These are phyloP conservation scores for Lyophyllum decastes DNA, from an alignment of 768 basidiomycete species.

Conservation along the genomic window DNA sequence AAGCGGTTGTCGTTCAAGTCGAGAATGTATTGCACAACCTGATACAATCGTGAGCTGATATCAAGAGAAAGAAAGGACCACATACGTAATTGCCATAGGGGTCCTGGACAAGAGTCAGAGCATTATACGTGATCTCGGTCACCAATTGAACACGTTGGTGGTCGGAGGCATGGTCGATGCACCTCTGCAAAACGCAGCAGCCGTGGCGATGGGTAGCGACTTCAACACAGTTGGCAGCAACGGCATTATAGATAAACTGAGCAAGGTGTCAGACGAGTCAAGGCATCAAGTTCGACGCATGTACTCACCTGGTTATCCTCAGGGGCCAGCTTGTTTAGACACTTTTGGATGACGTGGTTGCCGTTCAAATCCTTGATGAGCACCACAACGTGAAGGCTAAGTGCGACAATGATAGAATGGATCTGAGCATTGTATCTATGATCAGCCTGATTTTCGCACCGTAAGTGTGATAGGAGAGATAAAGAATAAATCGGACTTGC, in stretches of 20 bases:
- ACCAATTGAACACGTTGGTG: conserved; percentile 94
- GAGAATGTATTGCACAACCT: conserved; percentile 98
- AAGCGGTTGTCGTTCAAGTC: conserved; percentile 98
- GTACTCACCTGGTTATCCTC: conserved; percentile 90
- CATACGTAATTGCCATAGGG: conserved; percentile 91
- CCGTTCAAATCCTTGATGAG: conserved; percentile 99
- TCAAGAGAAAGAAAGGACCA: conserved; percentile 10
- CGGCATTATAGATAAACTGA: conserved; percentile 98
- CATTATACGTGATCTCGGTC: conserved; percentile 98
- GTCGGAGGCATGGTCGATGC: conserved; percentile 97
- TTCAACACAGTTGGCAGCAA: conserved; percentile 98
- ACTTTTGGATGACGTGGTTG: conserved; percentile 99
- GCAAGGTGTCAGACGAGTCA: neutral
- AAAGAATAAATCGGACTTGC: conserved; percentile 48
- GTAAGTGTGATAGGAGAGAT: conserved; percentile 53
- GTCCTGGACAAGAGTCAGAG: conserved; percentile 96
- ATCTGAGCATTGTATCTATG: conserved; percentile 87
- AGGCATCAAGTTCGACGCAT: neutral
- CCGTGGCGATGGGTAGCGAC: conserved; percentile 98
- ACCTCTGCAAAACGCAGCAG: conserved; percentile 97
- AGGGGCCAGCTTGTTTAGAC: conserved; percentile 94
- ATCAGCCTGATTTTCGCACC: conserved; percentile 63
- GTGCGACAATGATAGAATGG: conserved; percentile 92
- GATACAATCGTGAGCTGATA: conserved; percentile 5
- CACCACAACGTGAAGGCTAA: conserved; percentile 97